These are phyloP conservation scores for Rosa multiflora DNA, from an alignment of 306 rosid genomes.

Conservation along the genomic window DNA sequence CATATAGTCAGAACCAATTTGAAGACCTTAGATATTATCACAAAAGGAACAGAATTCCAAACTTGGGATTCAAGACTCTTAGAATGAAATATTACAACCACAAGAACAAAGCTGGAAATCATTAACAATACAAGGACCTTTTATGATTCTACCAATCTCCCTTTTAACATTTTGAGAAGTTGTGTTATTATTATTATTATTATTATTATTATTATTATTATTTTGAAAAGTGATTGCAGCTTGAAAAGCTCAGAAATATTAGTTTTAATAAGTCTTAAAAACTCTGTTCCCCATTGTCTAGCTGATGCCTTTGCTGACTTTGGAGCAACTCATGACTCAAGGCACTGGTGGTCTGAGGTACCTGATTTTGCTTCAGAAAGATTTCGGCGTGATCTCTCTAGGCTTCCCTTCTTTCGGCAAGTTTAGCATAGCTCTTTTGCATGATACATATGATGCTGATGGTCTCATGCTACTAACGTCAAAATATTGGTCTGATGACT, in stretches of 20 bases:
- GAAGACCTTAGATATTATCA: background rate
- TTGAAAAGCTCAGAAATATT: background rate
- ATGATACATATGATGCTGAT: no score
- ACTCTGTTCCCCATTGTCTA: background rate
- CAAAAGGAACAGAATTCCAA: background rate
- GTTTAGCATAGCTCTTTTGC: no score
- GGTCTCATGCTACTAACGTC: no score
- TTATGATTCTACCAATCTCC: background rate
- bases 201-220: background rate
- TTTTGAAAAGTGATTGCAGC: background rate
- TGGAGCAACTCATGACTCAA: no score
- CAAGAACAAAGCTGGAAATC: background rate
- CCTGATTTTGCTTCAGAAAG: no score
- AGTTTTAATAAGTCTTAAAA: background rate
- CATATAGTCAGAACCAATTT: conserved; percentile 1
- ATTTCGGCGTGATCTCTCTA: no score
- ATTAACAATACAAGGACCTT: background rate
- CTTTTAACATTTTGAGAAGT: background rate
- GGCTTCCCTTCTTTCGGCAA: no score
- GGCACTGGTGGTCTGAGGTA: no score
- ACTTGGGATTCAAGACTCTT: background rate
- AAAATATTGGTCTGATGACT: no score
- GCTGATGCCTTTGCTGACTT: no score
- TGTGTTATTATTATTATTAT: no score
- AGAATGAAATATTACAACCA: background rate